Evolutionary conservation across 495 filamentous ascomycete genomes (phyloP).

Genomic region (Coniosporium apollinis): DNA sequence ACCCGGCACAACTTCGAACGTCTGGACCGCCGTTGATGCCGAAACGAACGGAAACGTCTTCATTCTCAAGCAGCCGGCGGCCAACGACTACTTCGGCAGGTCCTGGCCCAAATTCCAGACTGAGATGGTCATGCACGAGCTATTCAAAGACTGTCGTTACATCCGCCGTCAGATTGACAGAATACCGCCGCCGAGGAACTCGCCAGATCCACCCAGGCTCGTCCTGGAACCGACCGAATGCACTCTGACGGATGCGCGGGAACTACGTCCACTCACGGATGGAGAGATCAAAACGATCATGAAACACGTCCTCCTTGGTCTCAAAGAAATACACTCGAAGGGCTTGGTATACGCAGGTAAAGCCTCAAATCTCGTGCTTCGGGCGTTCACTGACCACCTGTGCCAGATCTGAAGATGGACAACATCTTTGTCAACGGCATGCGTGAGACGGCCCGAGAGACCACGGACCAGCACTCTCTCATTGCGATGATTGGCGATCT

Average conservation of each 20-base stretch:
- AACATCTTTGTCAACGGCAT: conserved; percentile 9
- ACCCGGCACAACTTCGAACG: no score
- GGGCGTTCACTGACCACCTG: no score
- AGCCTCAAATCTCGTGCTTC: no score
- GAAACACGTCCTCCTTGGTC: conserved; percentile 1
- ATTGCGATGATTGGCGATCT: conserved; percentile 7
- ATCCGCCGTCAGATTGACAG: conserved; percentile 6
- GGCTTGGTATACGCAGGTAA: conserved; percentile 7
- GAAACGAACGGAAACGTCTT: conserved; percentile 1
- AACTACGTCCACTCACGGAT: conserved; percentile 5
- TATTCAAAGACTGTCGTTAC: conserved; percentile 3
- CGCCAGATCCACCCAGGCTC: conserved; percentile 2
- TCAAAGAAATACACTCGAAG: conserved; percentile 4
- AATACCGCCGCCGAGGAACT: conserved; percentile 1
- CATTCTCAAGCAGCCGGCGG: conserved; percentile 5
- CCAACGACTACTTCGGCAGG: conserved; percentile 1
- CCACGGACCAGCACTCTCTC: not conserved
- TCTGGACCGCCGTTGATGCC: conserved; percentile 8
- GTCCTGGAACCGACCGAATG: conserved; percentile 8
- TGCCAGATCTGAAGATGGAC: conserved; percentile 12
- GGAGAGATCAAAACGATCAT: conserved; percentile 2
- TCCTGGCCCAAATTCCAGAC: conserved; percentile 7
- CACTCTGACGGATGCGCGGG: conserved; percentile 6
- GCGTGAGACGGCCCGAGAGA: not conserved
- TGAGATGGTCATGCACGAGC: conserved; percentile 11